Evolutionary conservation across 331 rosid genomes (phyloP).

Genomic region (Prunus yedoensis): DNA sequence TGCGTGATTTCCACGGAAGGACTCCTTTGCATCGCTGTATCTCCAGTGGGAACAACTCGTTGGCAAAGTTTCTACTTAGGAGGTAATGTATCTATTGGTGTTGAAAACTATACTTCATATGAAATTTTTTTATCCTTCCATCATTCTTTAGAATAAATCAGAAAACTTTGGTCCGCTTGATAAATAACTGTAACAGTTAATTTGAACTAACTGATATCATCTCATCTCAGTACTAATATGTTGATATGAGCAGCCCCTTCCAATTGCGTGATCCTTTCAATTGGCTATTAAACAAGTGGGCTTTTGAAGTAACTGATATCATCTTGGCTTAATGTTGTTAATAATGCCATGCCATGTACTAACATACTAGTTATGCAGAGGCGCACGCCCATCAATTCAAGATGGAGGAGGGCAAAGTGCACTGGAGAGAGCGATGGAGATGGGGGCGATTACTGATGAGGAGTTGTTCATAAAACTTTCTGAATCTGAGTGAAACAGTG

Average conservation of each 20-base stretch:
- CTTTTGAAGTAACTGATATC: too few relatives aligned
- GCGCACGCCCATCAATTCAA: conserved; percentile 70
- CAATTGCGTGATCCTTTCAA: neutral
- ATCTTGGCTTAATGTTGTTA: neutral
- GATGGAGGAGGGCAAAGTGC: conserved; percentile 76
- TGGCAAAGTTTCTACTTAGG: conserved; percentile 84
- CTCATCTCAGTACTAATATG: neutral
- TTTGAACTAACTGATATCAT: neutral
- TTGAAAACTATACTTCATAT: neutral
- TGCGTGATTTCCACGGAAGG: conserved; percentile 76
- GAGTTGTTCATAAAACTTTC: conserved; percentile 77
- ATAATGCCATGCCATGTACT: conserved; percentile 15
- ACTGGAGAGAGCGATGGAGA: conserved; percentile 94
- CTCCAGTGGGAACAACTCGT: conserved; percentile 50
- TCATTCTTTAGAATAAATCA: neutral
- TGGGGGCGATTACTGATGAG: conserved; percentile 95
- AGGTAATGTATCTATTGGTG: conserved; percentile 47
- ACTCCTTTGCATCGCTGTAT: conserved; percentile 95
- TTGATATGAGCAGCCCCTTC: neutral
- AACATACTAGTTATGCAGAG: conserved; percentile 49
- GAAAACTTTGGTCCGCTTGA: neutral
- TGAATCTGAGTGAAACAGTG: conserved; percentile 37
- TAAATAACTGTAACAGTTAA: neutral
- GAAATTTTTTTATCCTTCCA: too few relatives aligned
- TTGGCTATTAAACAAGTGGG: neutral